Base-by-base conservation (phyloP, 1,139 yeast genomes). In the Candida anutae region DNA sequence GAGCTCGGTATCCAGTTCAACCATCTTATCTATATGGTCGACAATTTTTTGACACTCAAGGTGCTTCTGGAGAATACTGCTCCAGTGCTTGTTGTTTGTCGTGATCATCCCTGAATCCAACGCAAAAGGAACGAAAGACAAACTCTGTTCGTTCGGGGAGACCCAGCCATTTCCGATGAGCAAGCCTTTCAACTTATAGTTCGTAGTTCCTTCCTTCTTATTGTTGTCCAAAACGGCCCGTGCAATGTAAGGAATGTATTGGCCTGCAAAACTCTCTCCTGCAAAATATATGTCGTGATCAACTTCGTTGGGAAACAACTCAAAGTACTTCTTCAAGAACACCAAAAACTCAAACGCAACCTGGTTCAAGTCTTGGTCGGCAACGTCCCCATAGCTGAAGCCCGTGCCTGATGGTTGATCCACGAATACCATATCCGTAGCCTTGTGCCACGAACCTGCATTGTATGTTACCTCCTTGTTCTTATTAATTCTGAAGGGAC, bases 321-420 rank as follows among this genome's bases (percentile, higher is more conserved):
- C 63, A 42, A 69, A 79, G 54, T 77, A 93, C 39, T 70, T 66
- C 21, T 73, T 69, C 46, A 93, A 47, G 48, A 90, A 90, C 6
- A 48, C 47, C 32, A 81, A 44, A 39, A 88, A 77, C 42, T 83
- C 80, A 16, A 50, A 53, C 0, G 79, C 73, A 3, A 80, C 70
- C 20, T 70, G 67, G 22, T 56, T 59, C 31, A 90, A 62, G 36
- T 81, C 85, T 21, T 57, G 59, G 29, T 77, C 76, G 40, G 67
- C 80, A 4, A 53, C 55, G 26, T 64, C 62, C 0, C 78, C 64
- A 35, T 63, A 73, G 33, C 94, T 81, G 51, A 82, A 84, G 1
- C 98, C 99, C 2, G 95, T 87, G 3, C 96, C 96, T 12, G 81
- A 76, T 0, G 99, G 98, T 54, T 90, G 97, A 53, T 90, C 99